Conservation (phyloP, 768 basidiomycete species). For the Dioszegia crocea region DNA sequence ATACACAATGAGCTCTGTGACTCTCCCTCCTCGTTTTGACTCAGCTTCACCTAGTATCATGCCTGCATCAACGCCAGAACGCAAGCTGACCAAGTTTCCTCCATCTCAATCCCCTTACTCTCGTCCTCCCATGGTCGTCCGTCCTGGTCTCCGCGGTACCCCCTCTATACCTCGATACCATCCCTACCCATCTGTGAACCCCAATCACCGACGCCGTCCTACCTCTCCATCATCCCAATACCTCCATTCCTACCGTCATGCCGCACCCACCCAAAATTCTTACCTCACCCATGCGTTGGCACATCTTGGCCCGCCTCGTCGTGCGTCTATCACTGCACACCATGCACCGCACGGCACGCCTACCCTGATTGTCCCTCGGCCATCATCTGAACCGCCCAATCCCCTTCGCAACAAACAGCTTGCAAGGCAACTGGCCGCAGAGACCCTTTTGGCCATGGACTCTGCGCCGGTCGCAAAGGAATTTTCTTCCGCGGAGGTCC, state of each 20-base stretch:
- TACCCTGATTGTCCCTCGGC: not conserved
- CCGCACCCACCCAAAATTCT: not conserved
- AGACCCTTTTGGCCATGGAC: constrained; percentile 46
- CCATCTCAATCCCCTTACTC: not conserved
- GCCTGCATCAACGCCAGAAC: not conserved
- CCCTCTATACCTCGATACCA: not conserved
- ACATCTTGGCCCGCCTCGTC: not conserved
- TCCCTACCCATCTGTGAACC: not conserved
- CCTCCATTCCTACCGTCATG: not conserved
- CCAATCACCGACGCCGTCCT: too few relatives aligned
- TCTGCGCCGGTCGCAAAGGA: constrained; percentile 13
- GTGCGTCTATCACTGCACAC: not conserved
- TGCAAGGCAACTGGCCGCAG: constrained; percentile 48
- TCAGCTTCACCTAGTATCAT: not conserved
- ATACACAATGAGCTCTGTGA: constrained; percentile 4
- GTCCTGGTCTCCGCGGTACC: not conserved
- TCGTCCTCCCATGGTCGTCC: not conserved
- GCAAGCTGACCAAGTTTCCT: constrained; percentile 10
- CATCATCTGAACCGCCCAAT: constrained; percentile 9
- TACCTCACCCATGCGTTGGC: not conserved
- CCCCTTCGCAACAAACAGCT: constrained; percentile 24
- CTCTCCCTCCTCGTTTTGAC: constrained; percentile 16
- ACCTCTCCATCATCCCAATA: not conserved
- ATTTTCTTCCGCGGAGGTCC: not conserved
- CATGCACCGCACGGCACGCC: not conserved